Conservation (phyloP, 2,329 filamentous ascomycete species). For the Tolypocladium tropicale region DNA sequence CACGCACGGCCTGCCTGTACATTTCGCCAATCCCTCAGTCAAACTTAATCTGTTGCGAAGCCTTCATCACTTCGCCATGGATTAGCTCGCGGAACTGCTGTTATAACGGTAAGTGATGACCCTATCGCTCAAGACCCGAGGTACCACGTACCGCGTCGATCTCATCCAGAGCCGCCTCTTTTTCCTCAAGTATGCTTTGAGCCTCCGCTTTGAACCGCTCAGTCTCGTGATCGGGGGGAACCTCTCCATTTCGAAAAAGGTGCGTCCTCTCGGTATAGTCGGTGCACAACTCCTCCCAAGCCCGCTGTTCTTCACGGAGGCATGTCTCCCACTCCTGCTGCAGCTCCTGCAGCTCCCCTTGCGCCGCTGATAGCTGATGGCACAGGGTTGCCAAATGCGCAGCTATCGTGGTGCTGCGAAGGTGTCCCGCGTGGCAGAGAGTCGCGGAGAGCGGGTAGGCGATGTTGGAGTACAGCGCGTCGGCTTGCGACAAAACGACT, state of each 20-base stretch:
- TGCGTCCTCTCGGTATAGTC: not conserved
- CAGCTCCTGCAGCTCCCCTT: conserved; percentile 12
- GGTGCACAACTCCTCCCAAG: conserved; percentile 8
- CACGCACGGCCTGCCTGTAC: not conserved
- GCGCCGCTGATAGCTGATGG: conserved; percentile 10
- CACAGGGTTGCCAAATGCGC: conserved; percentile 14
- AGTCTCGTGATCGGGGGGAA: not conserved
- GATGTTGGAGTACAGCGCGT: conserved; percentile 20
- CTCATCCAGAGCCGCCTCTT: not conserved
- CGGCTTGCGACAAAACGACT: conserved; percentile 5
- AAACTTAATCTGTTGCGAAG: conserved; percentile 12
- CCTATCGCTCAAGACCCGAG: too few species aligned
- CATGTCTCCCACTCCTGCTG: conserved; percentile 15
- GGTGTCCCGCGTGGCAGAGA: conserved; percentile 14
- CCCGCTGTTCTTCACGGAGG: conserved; percentile 8
- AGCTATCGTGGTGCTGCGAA: conserved; percentile 13
- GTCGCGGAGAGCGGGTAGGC: conserved; percentile 20
- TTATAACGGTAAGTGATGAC: not conserved
- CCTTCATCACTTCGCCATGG: conserved; percentile 12
- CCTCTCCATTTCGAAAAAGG: not conserved
- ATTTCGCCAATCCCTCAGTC: not conserved
- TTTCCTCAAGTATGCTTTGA: not conserved
- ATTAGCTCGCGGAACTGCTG: conserved; percentile 19
- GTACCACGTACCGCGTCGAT: conserved; percentile 1
- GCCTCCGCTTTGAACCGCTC: not conserved